phyloP scores from a whole-genome alignment of 768 basidiomycete genomes.

The Suillus ampliporus region DNA sequence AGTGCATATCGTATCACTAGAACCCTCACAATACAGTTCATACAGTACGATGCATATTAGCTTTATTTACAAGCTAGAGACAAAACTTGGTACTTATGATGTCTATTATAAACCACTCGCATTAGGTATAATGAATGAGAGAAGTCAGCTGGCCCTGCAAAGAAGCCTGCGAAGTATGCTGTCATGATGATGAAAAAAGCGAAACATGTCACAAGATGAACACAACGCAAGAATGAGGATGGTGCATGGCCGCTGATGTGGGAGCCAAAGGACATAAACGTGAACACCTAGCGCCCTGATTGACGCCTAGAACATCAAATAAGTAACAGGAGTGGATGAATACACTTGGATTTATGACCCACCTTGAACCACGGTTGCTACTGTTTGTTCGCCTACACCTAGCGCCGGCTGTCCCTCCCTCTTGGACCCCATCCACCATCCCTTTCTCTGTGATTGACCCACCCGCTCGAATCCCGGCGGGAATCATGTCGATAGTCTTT shows the following conservation, averaged over 20 bases:
- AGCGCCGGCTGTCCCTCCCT: neutral
- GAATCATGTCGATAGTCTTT: constrained; percentile 26
- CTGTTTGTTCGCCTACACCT: neutral
- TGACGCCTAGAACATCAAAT: constrained; percentile 2
- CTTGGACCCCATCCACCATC: constrained; percentile 17
- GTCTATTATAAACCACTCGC: neutral
- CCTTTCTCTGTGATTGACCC: constrained; percentile 18
- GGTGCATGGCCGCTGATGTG: neutral
- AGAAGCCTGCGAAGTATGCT: neutral
- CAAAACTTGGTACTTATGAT: neutral
- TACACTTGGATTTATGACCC: neutral
- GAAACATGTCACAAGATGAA: neutral
- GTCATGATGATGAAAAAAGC: constrained; percentile 1
- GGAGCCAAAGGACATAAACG: neutral
- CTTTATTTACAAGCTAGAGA: neutral
- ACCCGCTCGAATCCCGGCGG: constrained; percentile 16
- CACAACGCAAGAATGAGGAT: neutral
- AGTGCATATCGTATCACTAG: neutral
- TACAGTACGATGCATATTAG: neutral
- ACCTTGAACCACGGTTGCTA: neutral
- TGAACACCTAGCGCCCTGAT: neutral
- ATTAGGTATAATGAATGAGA: constrained; percentile 3
- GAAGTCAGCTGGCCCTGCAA: neutral
- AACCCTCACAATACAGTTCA: neutral
- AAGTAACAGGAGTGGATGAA: neutral